These are phyloP conservation scores for Suillus ampliporus DNA, from an alignment of 768 basidiomycete species.

Conservation along the genomic window DNA sequence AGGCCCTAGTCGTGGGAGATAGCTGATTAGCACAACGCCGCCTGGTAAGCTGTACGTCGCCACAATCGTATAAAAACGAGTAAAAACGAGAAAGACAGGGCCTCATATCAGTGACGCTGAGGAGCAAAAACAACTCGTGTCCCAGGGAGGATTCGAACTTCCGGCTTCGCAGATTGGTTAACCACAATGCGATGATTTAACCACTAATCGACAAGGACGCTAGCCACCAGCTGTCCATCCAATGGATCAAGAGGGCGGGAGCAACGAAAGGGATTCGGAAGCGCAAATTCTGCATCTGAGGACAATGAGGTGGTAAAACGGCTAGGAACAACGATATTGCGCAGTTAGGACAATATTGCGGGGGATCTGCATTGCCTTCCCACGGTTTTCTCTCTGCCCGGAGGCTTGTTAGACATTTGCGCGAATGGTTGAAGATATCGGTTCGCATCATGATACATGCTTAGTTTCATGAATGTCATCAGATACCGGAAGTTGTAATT, in stretches of 20 bases:
- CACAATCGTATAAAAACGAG: too few species aligned
- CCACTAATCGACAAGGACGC: conserved; percentile 51
- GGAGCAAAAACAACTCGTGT: conserved; percentile 20
- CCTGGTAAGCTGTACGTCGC: too few species aligned
- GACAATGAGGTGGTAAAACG: not conserved
- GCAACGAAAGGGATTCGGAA: too few species aligned
- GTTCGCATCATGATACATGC: too few species aligned
- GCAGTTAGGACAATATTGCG: not conserved
- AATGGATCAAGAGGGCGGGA: too few species aligned
- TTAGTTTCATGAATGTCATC: too few species aligned
- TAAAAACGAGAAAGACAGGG: not conserved
- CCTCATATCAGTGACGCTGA: not conserved
- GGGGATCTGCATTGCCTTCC: not conserved
- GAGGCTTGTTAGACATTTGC: conserved; percentile 21
- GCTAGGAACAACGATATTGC: not conserved
- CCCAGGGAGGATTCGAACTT: conserved; percentile 47
- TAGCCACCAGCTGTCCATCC: too few species aligned
- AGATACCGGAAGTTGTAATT: too few species aligned
- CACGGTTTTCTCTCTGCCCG: not conserved
- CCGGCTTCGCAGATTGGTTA: conserved; percentile 42
- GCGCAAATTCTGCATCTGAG: too few species aligned
- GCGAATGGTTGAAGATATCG: conserved; percentile 26
- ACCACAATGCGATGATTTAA: conserved; percentile 52
- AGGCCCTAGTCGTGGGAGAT: too few species aligned
- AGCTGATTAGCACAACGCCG: too few species aligned